phyloP scores from a whole-genome alignment of 805 yeast genomes.

The Wickerhamiella bombiphila region DNA sequence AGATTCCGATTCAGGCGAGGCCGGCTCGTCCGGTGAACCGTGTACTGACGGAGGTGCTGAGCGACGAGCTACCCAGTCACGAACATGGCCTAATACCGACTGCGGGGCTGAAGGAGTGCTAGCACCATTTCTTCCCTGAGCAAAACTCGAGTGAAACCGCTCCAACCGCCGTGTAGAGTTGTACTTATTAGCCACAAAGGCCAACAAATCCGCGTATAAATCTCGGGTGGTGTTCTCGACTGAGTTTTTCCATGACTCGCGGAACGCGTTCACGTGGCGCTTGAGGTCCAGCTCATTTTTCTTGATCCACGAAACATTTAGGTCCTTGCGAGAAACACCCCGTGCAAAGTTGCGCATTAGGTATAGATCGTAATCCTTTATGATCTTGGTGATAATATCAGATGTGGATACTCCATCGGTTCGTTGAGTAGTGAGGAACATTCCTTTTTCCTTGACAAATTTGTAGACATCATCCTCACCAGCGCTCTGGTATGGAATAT shows the following conservation, averaged over 20 bases:
- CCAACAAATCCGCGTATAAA: slow-evolving; percentile 58
- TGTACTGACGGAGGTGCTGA: not conserved
- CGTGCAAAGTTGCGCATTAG: slow-evolving; percentile 94
- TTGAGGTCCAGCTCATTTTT: slow-evolving; percentile 91
- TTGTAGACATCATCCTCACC: slow-evolving; percentile 83
- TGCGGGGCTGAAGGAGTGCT: slow-evolving; percentile 7
- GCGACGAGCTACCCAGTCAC: slow-evolving; percentile 22
- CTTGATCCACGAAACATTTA: slow-evolving; percentile 94
- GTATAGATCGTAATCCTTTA: slow-evolving; percentile 91
- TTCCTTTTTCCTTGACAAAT: slow-evolving; percentile 82
- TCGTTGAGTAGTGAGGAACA: slow-evolving; percentile 86
- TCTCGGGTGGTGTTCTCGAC: slow-evolving; percentile 57
- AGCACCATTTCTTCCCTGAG: slow-evolving; percentile 2
- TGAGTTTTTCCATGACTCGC: slow-evolving; percentile 71
- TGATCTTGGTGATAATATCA: slow-evolving; percentile 88
- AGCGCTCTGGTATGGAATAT: slow-evolving; percentile 82
- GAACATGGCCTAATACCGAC: slow-evolving; percentile 21
- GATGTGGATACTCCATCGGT: slow-evolving; percentile 94
- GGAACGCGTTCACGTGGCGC: slow-evolving; percentile 75
- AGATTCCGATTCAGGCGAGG: not conserved
- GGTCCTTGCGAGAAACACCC: slow-evolving; percentile 92
- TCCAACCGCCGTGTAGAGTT: slow-evolving; percentile 1
- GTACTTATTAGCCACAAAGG: slow-evolving; percentile 12
- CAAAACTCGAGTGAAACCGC: slow-evolving; percentile 4
- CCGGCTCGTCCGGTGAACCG: slow-evolving; percentile 1